A percentile compares a stretch with the other conserved stretches of the same genome.
Conservation (phyloP, 805 yeast genomes). For the Starmerella apis region DNA sequence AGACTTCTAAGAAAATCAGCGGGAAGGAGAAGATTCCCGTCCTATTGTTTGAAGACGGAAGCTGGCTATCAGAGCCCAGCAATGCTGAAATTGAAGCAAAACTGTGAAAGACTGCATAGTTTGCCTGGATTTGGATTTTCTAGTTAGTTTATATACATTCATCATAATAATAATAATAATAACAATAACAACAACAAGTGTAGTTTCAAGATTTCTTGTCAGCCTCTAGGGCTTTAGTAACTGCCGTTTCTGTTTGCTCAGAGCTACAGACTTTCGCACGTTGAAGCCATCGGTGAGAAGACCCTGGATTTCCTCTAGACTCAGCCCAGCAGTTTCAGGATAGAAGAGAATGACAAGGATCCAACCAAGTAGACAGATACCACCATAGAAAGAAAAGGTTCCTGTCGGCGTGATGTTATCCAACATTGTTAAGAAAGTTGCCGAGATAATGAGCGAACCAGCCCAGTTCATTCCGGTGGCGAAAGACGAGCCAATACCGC, state of each 20-base stretch:
- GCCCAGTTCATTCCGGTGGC: conserved; percentile 94
- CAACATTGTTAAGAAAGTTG: conserved; percentile 90
- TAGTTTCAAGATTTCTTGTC: background rate
- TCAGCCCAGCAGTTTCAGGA: conserved; percentile 85
- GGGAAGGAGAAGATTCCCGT: conserved; percentile 24
- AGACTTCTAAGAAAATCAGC: conserved; percentile 18
- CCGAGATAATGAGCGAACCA: conserved; percentile 81
- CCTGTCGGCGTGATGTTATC: conserved; percentile 90
- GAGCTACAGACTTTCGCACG: conserved; percentile 50
- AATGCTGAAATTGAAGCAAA: conserved; percentile 22
- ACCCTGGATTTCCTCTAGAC: conserved; percentile 81
- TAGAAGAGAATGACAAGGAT: conserved; percentile 70
- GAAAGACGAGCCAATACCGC: conserved; percentile 83
- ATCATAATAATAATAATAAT: background rate
- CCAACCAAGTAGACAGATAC: conserved; percentile 59
- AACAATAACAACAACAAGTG: background rate
- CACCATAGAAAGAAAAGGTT: conserved; percentile 85
- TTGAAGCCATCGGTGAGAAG: conserved; percentile 78
- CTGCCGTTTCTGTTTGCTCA: conserved; percentile 35
- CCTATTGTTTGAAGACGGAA: conserved; percentile 22
- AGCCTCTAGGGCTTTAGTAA: conserved; percentile 6
- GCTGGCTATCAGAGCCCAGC: conserved; percentile 23
- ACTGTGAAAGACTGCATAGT: background rate
- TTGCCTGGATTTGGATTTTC: background rate
- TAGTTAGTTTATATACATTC: background rate